Evolutionary conservation across 225 moss, liverwort and hornwort genomes (phyloP), one percentile per base, ranked within the genome.

Genomic region (Physcomitrellopsis africana): DNA sequence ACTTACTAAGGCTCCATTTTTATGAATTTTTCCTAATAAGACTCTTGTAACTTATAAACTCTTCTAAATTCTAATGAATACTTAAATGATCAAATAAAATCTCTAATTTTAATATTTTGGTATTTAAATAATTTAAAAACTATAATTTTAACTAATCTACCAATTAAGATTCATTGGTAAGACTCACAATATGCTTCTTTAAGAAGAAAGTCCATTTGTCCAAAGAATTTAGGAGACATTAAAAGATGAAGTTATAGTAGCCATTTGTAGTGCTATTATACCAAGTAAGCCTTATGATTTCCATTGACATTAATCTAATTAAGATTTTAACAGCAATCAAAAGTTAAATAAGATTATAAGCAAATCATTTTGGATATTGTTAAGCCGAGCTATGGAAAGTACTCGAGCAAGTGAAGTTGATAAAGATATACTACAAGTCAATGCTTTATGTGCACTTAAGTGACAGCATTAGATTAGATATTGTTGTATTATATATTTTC

Each of bases 351-450:
- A 86, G 19, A 89, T 90, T 29, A 76, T 76, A 8, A 83, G 87
- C 45, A 94, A 92, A 72, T 91, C 96, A 15, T 96, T 94, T 79
- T 96, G 96, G 96, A 96, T 96, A 91, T 81, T 94, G 42, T 96
- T 94, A 94, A 96, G 94, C 85, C 89, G 90, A 51, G 96, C 96
- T 2, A 94, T 94, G 91, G 96, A 96, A 76, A 91, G 84, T 77
- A 89, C 94, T 43, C 89, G 92, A 67, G 83, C 86, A 46, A 91
- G 91, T 72, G 94, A 96, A 41, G 66, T 92, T 22, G 88, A 96
- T 79, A 88, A n/a, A n/a, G n/a, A n/a, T n/a, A n/a, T n/a, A n/a
- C n/a, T n/a, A n/a, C n/a, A n/a, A n/a, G n/a, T n/a, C n/a, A n/a
- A n/a, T n/a, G n/a, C n/a, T n/a, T n/a, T n/a, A n/a, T n/a, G n/a